Evolutionary conservation across 139 green algal genomes (phyloP), one percentile per base, ranked within the genome.

Genomic region (Chlorella vulgaris): DNA sequence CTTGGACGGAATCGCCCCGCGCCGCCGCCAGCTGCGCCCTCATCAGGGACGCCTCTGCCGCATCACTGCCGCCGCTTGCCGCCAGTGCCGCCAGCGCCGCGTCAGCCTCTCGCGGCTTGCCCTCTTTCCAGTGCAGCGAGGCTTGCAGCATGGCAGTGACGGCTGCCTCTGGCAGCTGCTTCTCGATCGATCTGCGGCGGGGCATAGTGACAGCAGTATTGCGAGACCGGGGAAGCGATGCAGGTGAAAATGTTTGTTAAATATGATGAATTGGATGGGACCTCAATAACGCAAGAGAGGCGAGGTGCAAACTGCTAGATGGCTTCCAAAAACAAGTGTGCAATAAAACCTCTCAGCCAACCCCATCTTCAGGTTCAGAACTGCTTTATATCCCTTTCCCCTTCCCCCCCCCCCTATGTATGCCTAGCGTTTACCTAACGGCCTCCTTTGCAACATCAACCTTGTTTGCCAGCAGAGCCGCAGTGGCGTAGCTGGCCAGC

Each of bases 1-100:
- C 88, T 2, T 13, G 63, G n/a, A n/a, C 51, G 8, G 60, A 40
- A 29, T 91, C 74, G 38, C 85, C 87, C 0, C 55, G 50, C 74
- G 88, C 84, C 38, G 91, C 74, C 3, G 88, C 89, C 70, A 96
- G 68, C 83, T 97, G 92, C 15, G 86, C 90, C 3, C 90, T 85
- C 84, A 94, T 85, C 31, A 95, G 85, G 29, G 24, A 35, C 22
- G 87, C 77, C 40, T 43, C 63, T 2, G 35, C 65, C 42, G 40
- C 18, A 47, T n/a, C 69, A 7, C 75, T 13, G 69, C 82, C 40
- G 65, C 38, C 19, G 43, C 68, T 31, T 28, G 65, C 60, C n/a
- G 35, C 33, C 65, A 89, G 69, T 19, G 43, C 67, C 28, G 85
- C 81, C 76, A 96, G 89, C 31, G 85, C 50, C 8, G 85, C 77